phyloP scores from a whole-genome alignment of 441 rosid genomes.

The Mallotus japonicus region DNA sequence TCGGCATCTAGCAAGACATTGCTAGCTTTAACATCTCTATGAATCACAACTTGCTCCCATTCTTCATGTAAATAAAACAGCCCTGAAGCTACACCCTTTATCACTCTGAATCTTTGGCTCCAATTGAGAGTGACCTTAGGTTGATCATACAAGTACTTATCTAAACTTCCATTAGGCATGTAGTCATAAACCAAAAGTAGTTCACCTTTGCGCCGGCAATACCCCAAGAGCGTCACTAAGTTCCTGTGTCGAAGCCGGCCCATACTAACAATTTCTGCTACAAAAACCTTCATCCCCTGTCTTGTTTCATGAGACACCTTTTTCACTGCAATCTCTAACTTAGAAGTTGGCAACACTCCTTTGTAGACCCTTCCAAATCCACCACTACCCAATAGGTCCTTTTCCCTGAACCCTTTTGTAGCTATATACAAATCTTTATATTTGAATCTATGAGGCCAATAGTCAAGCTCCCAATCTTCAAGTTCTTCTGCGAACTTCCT shows the following conservation, averaged over 20 bases:
- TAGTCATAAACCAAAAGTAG: conserved; percentile 45
- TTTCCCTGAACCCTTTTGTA: conserved; percentile 42
- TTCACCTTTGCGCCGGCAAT: conserved; percentile 43
- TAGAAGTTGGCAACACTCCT: conserved; percentile 33
- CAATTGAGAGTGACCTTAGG: conserved; percentile 34
- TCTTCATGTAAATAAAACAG: conserved; percentile 33
- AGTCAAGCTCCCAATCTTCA: conserved; percentile 50
- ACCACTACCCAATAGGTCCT: conserved; percentile 34
- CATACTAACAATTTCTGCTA: conserved; percentile 40
- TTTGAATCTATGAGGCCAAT: conserved; percentile 38
- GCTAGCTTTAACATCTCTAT: conserved; percentile 49
- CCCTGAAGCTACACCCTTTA: conserved; percentile 46
- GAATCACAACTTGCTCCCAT: conserved; percentile 40
- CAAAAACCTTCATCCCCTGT: conserved; percentile 41
- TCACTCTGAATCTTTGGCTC: conserved; percentile 36
- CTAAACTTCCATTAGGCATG: conserved; percentile 48
- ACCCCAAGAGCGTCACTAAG: conserved; percentile 43
- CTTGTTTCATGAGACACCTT: conserved; percentile 36
- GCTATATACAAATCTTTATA: conserved; percentile 38
- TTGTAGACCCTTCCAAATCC: conserved; percentile 43
- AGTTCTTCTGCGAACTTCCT: conserved; percentile 37
- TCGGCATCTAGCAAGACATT: conserved; percentile 44
- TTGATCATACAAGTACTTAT: conserved; percentile 34
- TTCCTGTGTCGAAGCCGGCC: conserved; percentile 46
- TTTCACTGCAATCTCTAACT: conserved; percentile 39